Evolutionary conservation across 306 rosid genomes (phyloP).

Genomic region (Castanopsis chinensis): DNA sequence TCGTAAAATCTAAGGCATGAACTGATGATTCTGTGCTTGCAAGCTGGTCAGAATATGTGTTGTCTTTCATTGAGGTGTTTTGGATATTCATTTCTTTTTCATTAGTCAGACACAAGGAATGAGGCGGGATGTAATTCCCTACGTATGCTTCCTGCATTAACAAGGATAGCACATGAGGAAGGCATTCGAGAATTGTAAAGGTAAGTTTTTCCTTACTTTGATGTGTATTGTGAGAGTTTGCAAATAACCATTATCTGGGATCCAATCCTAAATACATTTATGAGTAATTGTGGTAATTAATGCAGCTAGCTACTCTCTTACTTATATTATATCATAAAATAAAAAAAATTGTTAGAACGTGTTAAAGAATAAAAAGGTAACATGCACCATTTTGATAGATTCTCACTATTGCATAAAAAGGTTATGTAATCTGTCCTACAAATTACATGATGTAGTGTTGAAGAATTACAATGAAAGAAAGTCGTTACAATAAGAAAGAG

Average conservation of each 20-base stretch:
- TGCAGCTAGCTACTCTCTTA: neutral
- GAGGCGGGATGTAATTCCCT: constrained; percentile 81
- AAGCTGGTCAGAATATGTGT: neutral
- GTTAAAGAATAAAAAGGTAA: too few relatives aligned
- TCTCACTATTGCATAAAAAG: too few relatives aligned
- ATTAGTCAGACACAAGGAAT: constrained; percentile 78
- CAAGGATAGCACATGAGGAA: constrained; percentile 45
- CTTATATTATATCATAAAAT: neutral
- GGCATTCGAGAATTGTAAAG: too few relatives aligned
- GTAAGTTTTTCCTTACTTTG: too few relatives aligned
- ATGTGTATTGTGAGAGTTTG: too few relatives aligned
- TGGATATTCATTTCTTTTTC: constrained; percentile 23
- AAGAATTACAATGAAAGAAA: too few relatives aligned
- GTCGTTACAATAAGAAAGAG: too few relatives aligned
- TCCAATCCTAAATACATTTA: too few relatives aligned
- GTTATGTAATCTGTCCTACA: too few relatives aligned
- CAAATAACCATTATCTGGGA: too few relatives aligned
- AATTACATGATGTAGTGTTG: too few relatives aligned
- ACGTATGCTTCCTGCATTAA: constrained; percentile 81
- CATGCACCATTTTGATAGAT: too few relatives aligned
- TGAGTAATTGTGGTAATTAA: neutral
- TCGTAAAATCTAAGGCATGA: neutral
- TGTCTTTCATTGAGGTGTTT: neutral
- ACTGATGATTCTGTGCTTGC: neutral
- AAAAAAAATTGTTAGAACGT: neutral